Base-by-base conservation (phyloP, 2,329 filamentous ascomycete species). In the Scedosporium aurantiacum region DNA sequence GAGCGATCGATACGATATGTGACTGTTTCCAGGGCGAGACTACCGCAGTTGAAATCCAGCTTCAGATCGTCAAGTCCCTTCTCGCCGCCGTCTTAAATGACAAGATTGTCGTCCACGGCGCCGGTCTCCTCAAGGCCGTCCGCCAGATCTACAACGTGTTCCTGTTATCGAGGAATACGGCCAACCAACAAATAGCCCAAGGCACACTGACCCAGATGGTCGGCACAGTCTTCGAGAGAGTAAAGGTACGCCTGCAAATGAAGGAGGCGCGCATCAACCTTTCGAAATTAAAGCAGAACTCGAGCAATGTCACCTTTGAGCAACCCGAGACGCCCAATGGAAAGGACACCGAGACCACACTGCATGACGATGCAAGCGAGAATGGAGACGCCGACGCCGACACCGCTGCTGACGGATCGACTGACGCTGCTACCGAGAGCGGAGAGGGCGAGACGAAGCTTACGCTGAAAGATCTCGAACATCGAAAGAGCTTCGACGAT, bases 71-170 rank as follows among this genome's bases (percentile, higher is more conserved):
- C 72, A 97, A 99, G 76, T 97, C 94, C 1, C 79, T 99, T 63
- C 79, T 99, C 63, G 92, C 94, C 14, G 95, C 95, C 14, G 94
- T 99, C 14, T 79, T 99, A 65, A 97, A 97, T 71, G 94, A 99
- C 78, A 99, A 97, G 77, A 96, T 97, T 66, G 91, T 99, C 52
- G 95, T 99, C 1, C 94, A 99, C 72, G 94, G 94, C 63, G 93
- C 94, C 43, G 95, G 94, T 65, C 81, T 99, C 64, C 81, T 99
- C 66, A 99, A 99, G 78, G 93, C 94, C 61, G 91, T 99, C 66
- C 89, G 94, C 67, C 91, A 97, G 74, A 96, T 97, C 63, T 99
- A 99, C 80, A 99, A 99, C 77, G 95, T 99, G 67, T 99, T 99
- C 74, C 81, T 99, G 63, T 84, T 97, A 58, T 97, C 93, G 66